These are phyloP conservation scores for Annulohypoxylon maeteangense DNA, from an alignment of 495 filamentous ascomycete species.

Conservation along the genomic window DNA sequence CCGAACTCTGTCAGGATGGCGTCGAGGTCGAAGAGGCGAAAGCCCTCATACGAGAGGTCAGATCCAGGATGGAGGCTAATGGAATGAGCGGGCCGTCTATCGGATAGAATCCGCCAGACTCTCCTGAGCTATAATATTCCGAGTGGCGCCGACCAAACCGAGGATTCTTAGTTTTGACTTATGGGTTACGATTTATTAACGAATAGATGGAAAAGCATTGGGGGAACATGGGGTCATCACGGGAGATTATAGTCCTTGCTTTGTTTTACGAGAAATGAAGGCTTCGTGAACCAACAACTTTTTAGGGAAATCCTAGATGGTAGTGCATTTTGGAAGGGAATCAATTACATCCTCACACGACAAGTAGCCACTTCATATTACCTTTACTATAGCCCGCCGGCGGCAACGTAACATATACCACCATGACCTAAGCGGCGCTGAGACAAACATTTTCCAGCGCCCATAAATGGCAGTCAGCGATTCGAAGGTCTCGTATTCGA, in stretches of 20 bases:
- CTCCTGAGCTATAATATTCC: not conserved
- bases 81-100: slow-evolving; percentile 24
- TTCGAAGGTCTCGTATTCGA: slow-evolving; percentile 16
- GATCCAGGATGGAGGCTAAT: slow-evolving; percentile 76
- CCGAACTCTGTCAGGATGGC: slow-evolving; percentile 94
- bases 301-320: not conserved
- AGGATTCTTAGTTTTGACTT: not conserved
- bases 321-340: not conserved
- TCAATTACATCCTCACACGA: not conserved
- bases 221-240: not conserved
- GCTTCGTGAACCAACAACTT: not conserved
- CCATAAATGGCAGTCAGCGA: not conserved
- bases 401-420: slow-evolving; percentile 32
- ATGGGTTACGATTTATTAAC: slow-evolving; percentile 24
- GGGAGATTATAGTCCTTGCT: not conserved
- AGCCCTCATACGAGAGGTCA: slow-evolving; percentile 88
- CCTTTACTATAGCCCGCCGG: not conserved
- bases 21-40: slow-evolving; percentile 98
- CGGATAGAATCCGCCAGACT: not conserved
- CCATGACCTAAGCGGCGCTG: not conserved
- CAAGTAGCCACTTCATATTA: slow-evolving; percentile 3
- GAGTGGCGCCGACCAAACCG: not conserved
- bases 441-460: not conserved
- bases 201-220: slow-evolving; percentile 10
- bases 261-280: slow-evolving; percentile 13